Evolutionary conservation across 306 rosid genomes (phyloP).

Genomic region (Casuarina equisetifolia): DNA sequence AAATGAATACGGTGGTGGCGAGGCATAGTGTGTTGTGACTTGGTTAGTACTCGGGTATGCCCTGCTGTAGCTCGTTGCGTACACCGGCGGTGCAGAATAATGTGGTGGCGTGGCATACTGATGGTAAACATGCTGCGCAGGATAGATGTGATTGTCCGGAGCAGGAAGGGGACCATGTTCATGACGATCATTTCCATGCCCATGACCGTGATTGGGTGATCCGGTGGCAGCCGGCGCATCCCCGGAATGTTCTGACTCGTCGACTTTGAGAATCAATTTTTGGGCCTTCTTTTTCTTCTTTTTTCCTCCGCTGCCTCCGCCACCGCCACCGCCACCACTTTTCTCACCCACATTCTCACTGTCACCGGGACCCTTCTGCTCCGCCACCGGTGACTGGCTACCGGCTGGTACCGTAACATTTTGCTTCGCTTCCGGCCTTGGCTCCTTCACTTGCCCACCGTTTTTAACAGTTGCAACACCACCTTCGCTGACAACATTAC

Average conservation of each 20-base stretch:
- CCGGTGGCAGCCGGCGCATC: slow-evolving; percentile 33
- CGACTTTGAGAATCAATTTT: slow-evolving; percentile 26
- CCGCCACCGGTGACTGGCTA: slow-evolving; percentile 36
- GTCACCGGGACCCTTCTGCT: slow-evolving; percentile 25
- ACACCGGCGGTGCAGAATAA: slow-evolving; percentile 26
- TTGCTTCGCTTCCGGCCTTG: slow-evolving; percentile 40
- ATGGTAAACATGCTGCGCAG: not conserved
- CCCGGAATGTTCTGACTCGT: slow-evolving; percentile 28
- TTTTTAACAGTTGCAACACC: slow-evolving; percentile 28
- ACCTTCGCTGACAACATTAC: slow-evolving; percentile 15
- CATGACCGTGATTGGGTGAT: slow-evolving; percentile 16
- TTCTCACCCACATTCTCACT: slow-evolving; percentile 31
- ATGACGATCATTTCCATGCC: not conserved
- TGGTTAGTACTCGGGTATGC: slow-evolving; percentile 41
- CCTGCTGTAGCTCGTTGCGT: slow-evolving; percentile 38
- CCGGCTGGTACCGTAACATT: slow-evolving; percentile 32
- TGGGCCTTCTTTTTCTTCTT: slow-evolving; percentile 54
- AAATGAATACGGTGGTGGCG: slow-evolving; percentile 42
- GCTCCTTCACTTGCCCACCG: slow-evolving; percentile 39
- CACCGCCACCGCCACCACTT: not conserved
- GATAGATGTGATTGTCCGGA: not conserved
- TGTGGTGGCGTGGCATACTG: slow-evolving; percentile 30
- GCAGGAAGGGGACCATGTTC: slow-evolving; percentile 6
- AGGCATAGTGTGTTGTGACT: slow-evolving; percentile 46
- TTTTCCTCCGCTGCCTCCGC: slow-evolving; percentile 29